Evolutionary conservation across 2,329 filamentous ascomycete genomes (phyloP).

Genomic region (Phaeoacremonium minimum): DNA sequence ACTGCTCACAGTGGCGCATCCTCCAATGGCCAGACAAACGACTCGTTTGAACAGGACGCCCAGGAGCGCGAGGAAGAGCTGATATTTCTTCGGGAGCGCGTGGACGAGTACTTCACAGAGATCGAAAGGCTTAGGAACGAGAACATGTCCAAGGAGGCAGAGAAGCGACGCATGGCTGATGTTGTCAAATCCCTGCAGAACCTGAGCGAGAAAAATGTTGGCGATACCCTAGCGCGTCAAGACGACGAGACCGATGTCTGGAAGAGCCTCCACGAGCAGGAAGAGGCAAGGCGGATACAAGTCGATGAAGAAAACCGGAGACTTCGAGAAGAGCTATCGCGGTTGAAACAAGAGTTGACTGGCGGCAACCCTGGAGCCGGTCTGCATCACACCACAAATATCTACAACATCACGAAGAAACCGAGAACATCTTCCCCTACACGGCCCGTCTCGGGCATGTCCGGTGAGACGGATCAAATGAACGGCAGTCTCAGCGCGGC

Average conservation of each 20-base stretch:
- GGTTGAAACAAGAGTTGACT: constrained; percentile 57
- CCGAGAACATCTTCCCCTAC: constrained; percentile 39
- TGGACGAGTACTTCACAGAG: constrained; percentile 79
- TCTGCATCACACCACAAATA: constrained; percentile 59
- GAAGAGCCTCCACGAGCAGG: constrained; percentile 67
- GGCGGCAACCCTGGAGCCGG: constrained; percentile 18
- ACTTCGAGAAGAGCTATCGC: constrained; percentile 79
- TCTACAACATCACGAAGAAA: constrained; percentile 61
- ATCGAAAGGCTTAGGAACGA: constrained; percentile 81
- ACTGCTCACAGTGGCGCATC: constrained; percentile 53
- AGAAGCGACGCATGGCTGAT: constrained; percentile 82
- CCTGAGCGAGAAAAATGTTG: constrained; percentile 45
- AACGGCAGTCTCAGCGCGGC: constrained; percentile 52
- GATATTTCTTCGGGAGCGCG: constrained; percentile 74
- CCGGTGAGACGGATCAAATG: constrained; percentile 45
- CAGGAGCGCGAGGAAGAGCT: constrained; percentile 82
- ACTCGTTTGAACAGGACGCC: constrained; percentile 53
- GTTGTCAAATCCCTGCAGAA: constrained; percentile 62
- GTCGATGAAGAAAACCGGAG: constrained; percentile 83
- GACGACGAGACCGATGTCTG: constrained; percentile 39
- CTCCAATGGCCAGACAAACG: constrained; percentile 53
- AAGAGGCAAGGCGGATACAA: constrained; percentile 84
- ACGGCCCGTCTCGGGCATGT: constrained; percentile 44
- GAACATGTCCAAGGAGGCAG: constrained; percentile 71
- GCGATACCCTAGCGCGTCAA: constrained; percentile 12